Conservation (phyloP, 345 rosid species). For the Carallia brachiata region DNA sequence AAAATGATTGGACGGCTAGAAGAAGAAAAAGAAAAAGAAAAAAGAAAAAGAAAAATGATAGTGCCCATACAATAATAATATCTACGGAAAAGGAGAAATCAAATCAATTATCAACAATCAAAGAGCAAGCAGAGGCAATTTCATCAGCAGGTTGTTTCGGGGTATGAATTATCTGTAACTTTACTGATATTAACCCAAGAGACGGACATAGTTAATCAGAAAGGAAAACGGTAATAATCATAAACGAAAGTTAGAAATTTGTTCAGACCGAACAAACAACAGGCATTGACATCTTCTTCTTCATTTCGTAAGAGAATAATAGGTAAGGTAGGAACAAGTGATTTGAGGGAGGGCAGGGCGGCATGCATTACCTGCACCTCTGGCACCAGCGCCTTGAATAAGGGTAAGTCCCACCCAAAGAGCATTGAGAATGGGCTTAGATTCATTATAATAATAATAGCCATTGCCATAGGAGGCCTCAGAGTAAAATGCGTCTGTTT, state of each 20-base stretch:
- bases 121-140: too few species aligned
- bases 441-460: conserved; percentile 9
- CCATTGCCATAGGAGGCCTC: conserved; percentile 12
- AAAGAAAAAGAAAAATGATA: conserved; percentile 6
- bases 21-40: background rate
- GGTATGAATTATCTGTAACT: background rate
- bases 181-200: background rate
- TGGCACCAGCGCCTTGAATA: conserved; percentile 64
- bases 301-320: background rate
- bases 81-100: too few species aligned
- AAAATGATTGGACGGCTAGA: background rate
- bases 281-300: background rate
- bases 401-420: conserved; percentile 90
- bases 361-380: conserved; percentile 67
- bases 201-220: background rate
- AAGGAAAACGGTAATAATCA: background rate
- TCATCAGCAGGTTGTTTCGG: background rate
- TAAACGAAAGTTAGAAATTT: conserved; percentile 6
- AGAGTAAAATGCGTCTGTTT: conserved; percentile 48
- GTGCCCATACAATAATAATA: background rate
- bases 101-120: too few species aligned
- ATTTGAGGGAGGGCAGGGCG: background rate
- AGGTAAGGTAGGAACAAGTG: background rate
- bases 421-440: conserved; percentile 32
- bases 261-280: background rate